Percentiles rank a stretch among this genome's conserved stretches.
phyloP scores from a whole-genome alignment of 2,329 filamentous ascomycete genomes.

The Leptographium wingfieldii region DNA sequence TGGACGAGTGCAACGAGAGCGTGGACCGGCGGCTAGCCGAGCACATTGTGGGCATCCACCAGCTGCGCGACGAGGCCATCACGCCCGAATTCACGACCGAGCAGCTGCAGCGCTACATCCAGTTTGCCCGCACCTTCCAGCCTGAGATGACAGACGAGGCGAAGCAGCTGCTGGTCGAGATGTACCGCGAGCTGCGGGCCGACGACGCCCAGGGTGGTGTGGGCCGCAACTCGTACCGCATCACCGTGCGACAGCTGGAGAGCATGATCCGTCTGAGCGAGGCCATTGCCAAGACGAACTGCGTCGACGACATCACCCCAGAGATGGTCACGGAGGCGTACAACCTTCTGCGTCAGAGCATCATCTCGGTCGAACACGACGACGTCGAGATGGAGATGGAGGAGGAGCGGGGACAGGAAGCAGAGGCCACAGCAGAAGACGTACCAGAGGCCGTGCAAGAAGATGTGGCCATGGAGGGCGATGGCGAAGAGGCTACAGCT shows the following conservation, averaged over 20 bases:
- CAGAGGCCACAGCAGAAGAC: slow-evolving; percentile 23
- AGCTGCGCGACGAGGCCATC: slow-evolving; percentile 81
- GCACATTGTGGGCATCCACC: slow-evolving; percentile 91
- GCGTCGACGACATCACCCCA: slow-evolving; percentile 75
- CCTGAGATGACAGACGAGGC: slow-evolving; percentile 86
- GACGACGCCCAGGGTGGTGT: slow-evolving; percentile 92
- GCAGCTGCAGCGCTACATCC: slow-evolving; percentile 92
- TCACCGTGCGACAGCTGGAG: slow-evolving; percentile 92
- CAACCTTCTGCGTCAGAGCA: slow-evolving; percentile 81
- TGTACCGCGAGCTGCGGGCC: slow-evolving; percentile 88
- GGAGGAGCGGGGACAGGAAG: slow-evolving; percentile 31
- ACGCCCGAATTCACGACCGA: slow-evolving; percentile 92
- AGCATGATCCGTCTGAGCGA: slow-evolving; percentile 91
- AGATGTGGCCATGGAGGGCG: slow-evolving; percentile 5
- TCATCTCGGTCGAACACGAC: slow-evolving; percentile 96
- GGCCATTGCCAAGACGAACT: slow-evolving; percentile 97
- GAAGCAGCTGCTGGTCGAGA: slow-evolving; percentile 71
- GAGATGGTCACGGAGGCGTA: slow-evolving; percentile 86
- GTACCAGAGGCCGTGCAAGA: slow-evolving; percentile 23
- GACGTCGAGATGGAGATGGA: slow-evolving; percentile 87
- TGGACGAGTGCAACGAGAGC: slow-evolving; percentile 90
- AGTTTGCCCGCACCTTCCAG: slow-evolving; percentile 88
- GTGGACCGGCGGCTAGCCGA: slow-evolving; percentile 84
- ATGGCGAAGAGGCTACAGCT: slow-evolving; percentile 26
- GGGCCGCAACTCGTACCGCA: slow-evolving; percentile 90